phyloP scores from a whole-genome alignment of 148 eudicot genomes.

The Vaccinium corymbosum region DNA sequence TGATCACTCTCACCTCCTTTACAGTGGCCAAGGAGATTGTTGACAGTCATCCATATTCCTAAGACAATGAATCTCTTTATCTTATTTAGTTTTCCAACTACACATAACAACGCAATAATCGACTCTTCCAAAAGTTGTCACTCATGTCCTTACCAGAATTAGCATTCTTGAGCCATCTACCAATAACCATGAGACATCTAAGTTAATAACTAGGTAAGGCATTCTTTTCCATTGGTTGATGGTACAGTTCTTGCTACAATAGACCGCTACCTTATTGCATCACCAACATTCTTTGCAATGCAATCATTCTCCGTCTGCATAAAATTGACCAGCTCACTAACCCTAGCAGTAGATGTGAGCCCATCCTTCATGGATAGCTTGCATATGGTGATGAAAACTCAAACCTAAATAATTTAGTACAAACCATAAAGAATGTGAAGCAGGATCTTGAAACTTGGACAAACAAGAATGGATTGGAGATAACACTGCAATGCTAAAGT shows the following conservation, averaged over 20 bases:
- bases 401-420: not conserved
- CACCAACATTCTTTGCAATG: constrained; percentile 43
- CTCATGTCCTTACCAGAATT: constrained; percentile 34
- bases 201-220: constrained; percentile 67
- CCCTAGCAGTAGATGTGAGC: constrained; percentile 60
- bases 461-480: not conserved
- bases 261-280: constrained; percentile 65
- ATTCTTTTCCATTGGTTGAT: constrained; percentile 66
- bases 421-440: not conserved
- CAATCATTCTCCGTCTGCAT: constrained; percentile 56
- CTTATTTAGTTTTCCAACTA: constrained; percentile 58
- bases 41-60: constrained; percentile 37
- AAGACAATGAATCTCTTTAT: constrained; percentile 34
- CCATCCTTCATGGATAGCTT: constrained; percentile 46
- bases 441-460: not conserved
- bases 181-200: constrained; percentile 59
- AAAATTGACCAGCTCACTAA: constrained; percentile 57
- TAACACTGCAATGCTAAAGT: not conserved
- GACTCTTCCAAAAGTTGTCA: constrained; percentile 58
- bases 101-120: constrained; percentile 46
- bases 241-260: constrained; percentile 69
- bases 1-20: constrained; percentile 28
- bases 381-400: constrained; percentile 4
- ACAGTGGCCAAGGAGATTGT: constrained; percentile 51
- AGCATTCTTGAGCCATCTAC: constrained; percentile 73